These are phyloP conservation scores for Micromonas commoda DNA, from an alignment of 139 green algal species.

Conservation along the genomic window DNA sequence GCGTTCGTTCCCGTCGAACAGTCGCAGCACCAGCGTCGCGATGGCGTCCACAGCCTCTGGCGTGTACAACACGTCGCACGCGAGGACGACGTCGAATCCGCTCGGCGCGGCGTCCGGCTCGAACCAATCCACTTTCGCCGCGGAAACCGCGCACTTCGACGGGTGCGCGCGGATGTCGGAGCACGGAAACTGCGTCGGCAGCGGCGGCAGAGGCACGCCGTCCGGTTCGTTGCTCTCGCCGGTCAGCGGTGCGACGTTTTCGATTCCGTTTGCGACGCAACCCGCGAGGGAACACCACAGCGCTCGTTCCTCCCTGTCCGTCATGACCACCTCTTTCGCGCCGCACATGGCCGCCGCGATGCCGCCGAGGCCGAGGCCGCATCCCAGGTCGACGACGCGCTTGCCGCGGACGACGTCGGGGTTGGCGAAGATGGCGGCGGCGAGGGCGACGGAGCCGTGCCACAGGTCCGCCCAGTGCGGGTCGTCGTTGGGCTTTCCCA, in stretches of 20 bases:
- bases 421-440: background rate
- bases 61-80: constrained; percentile 23
- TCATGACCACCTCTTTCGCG: constrained; percentile 7
- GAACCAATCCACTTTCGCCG: constrained; percentile 22
- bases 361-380: constrained; percentile 5
- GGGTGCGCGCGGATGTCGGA: background rate
- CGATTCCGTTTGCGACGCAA: background rate
- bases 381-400: constrained; percentile 9
- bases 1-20: background rate
- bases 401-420: constrained; percentile 1
- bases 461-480: constrained; percentile 29
- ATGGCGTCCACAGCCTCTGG: constrained; percentile 10
- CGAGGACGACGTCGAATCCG: constrained; percentile 25
- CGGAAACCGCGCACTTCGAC: background rate
- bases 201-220: background rate
- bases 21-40: background rate
- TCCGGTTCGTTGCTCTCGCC: background rate
- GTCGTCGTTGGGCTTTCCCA: constrained; percentile 1
- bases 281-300: constrained; percentile 4
- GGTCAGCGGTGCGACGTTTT: background rate
- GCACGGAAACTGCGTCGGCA: background rate
- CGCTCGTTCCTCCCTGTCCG: constrained; percentile 7
- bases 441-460: constrained; percentile 15
- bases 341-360: background rate
- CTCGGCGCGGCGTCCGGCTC: background rate